Base-by-base conservation (phyloP, 2,329 filamentous ascomycete genomes). In the Alternaria arbusti region DNA sequence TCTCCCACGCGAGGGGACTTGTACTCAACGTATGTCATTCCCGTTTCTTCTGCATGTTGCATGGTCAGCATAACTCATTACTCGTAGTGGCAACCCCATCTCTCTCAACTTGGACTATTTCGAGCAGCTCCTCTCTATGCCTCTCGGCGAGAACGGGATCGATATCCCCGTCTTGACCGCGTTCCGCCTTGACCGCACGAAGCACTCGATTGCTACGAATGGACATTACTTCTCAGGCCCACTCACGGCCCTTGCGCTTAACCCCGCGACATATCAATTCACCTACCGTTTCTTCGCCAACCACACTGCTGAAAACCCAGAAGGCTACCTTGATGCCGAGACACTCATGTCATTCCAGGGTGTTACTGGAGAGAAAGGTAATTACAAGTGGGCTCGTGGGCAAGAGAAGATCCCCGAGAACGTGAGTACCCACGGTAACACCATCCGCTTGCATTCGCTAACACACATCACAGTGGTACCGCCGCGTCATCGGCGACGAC, bases 361-460 rank as follows among this genome's bases (percentile, higher is more conserved):
- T 10, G 69, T 71, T 10, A 67, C 64, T 32, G 69, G 69, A 17
- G 68, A 70, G 10, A 67, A 64, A 11, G 69, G 68, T 28, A 66
- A 54, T 25, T 71, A 69, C 43, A 63, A 65, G 46, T 67, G 68
- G 51, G 67, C 64, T 49, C 63, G 52, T 26, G 69, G 69, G 6
- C 63, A 69, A 32, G 69, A 71, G 47, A 64, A 58, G 20, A 71
- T 71, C 28, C 69, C 69, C 6, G 69, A 71, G 3, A 71, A 70
- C 54, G 68, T 70, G 64, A 49, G 65, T 66, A 50, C 50, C 22
- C 62, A 28, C 62, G 60, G 8, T 9, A 25, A 47, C 45, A 47
- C 45, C 5, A 10, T 47, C 45, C 3, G 45, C 22, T 32, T 47
- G n/a, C 64, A 68, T 40, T 52, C 51, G 36, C 65, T 68, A 56